Base-by-base conservation (phyloP, 176 grass and related monocot genomes). In the Microstegium vimineum region DNA sequence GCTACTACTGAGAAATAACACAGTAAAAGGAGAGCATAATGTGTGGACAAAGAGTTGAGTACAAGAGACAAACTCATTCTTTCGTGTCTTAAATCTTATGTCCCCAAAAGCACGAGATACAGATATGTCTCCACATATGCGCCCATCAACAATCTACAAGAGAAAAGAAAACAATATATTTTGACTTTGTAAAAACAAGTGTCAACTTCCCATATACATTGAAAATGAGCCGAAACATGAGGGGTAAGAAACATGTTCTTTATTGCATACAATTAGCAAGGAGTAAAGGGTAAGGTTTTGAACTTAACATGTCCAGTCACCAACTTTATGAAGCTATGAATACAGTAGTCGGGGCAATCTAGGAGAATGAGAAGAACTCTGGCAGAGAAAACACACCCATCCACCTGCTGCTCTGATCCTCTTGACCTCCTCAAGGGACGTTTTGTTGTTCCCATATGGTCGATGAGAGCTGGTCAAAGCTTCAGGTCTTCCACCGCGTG, bases 81-180 rank as follows among this genome's bases (percentile, higher is more conserved):
- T 95, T 75, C 76, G 84, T 47, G 85, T 93, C 82, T 98, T 98
- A 83, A 91, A 98, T 84, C 92, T 88, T 69, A 98, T 95, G 22
- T 98, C 96, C 54, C 96, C 96, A 88, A 98, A 98, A 84, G 96
- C 87, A 80, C 96, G 96, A 10, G 96, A 93, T 60, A 98, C 93
- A 66, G 96, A 93, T 46, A 98, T 93, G 69, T 98, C 96, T 61
- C 96, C 96, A 91, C 96, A 98, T 88, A 98, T 93, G 42, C 96
- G 90, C n/a, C 96, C 96, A 86, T 98, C 96, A 62, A 74, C 71
- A 90, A 98, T 98, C 96, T 98, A 77, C 17, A 80, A 80, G 61
- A n/a, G n/a, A 14, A 51, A 51, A 63, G 5, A 61, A 26, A 6
- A 4, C 8, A 62, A 74, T 59, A 83, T 71, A 54, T 61, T 37